Conservation (phyloP, 257 asterid species). For the Thymus quinquecostatus region DNA sequence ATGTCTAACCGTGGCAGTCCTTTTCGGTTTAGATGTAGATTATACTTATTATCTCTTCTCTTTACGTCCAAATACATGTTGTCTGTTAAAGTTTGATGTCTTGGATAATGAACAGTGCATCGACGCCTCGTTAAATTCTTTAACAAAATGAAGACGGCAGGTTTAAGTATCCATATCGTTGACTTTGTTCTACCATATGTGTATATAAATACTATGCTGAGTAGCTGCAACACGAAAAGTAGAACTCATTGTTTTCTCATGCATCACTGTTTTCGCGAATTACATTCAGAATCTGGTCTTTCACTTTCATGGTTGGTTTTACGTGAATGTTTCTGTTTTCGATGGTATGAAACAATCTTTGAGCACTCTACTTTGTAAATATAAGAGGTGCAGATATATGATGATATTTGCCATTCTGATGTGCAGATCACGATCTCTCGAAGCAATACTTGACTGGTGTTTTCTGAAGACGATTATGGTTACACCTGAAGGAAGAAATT, state of each 20-base stretch:
- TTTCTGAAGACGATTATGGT: neutral
- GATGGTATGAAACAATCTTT: neutral
- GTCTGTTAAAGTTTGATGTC: too few relatives aligned
- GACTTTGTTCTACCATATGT: too few relatives aligned
- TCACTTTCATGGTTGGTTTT: neutral
- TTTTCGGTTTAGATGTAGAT: too few relatives aligned
- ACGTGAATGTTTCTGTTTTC: neutral
- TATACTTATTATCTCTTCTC: too few relatives aligned
- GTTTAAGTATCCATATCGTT: too few relatives aligned
- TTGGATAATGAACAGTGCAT: too few relatives aligned
- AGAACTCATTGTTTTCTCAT: neutral
- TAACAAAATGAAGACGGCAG: too few relatives aligned
- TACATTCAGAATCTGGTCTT: neutral
- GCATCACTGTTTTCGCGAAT: neutral
- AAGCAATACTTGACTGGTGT: slow-evolving; percentile 6
- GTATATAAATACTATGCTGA: neutral
- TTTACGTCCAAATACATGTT: too few relatives aligned
- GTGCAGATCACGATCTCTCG: neutral
- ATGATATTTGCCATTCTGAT: neutral
- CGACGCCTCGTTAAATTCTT: too few relatives aligned
- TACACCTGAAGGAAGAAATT: slow-evolving; percentile 9
- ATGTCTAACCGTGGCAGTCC: too few relatives aligned
- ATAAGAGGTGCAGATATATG: neutral
- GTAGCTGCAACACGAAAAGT: neutral
- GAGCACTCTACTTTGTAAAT: neutral